Base-by-base conservation (phyloP, 2,329 filamentous ascomycete species). In the Colletotrichum tropicale region DNA sequence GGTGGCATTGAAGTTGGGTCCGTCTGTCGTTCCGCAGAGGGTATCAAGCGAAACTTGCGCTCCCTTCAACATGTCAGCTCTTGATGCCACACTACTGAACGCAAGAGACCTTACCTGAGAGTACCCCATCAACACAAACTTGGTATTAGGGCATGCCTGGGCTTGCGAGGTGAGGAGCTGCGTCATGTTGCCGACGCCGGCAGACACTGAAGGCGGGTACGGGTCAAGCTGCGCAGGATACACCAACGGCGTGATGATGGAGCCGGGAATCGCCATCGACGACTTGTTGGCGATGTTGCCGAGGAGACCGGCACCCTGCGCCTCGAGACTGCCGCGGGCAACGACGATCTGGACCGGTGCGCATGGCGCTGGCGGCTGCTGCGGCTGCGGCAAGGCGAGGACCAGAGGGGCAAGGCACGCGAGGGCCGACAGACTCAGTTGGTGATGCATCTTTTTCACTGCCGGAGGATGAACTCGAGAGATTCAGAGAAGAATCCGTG, bases 51-150 rank as follows among this genome's bases (percentile, higher is more conserved):
- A 77, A 28, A 87, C 78, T 60, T 87, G 86, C 0, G 85, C 86
- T 12, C 86, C 86, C 83, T 86, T 38, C 13, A 2, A 12, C 3
- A 12, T 6, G 16, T 72, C 18, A 64, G 56, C n/a, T n/a, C n/a
- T n/a, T n/a, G n/a, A n/a, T n/a, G n/a, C n/a, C n/a, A n/a, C n/a
- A n/a, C n/a, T n/a, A n/a, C n/a, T n/a, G n/a, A 34, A 34, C 32
- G 18, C 38, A n/a, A 0, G 8, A 43, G 5, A n/a, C 18, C 1
- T 16, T 73, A 81, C 84, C 81, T 87, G 86, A 3, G 86, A 87
- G 74, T 86, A 87, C 1, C 85, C 86, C 64, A 87, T 72, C 43
- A 87, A 77, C 3, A 85, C 86, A 52, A 87, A 78, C 79, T 86
- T 86, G 67, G 80, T 80, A 10, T 82, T 76, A 2, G 86, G 85